Conservation (phyloP, 352 stramenopile genomes). For the Phytopythium ostracodes region DNA sequence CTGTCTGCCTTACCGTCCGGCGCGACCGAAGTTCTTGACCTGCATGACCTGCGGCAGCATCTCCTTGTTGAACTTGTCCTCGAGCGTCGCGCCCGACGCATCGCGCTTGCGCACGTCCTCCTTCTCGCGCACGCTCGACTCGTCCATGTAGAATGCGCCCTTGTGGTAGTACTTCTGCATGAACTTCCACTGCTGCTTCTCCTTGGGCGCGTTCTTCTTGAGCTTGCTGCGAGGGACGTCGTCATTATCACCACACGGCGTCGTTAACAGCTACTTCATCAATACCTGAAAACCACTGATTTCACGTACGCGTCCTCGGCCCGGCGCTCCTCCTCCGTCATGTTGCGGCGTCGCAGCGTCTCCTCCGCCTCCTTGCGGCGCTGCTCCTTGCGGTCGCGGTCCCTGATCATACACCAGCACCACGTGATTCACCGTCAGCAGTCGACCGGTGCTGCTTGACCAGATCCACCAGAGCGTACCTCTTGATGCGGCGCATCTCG, state of each 20-base stretch:
- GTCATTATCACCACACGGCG: background rate
- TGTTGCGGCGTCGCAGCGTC: slow-evolving; percentile 78
- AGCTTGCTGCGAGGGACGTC: slow-evolving; percentile 46
- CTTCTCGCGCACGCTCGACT: slow-evolving; percentile 85
- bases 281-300: no score
- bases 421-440: background rate
- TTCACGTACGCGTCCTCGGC: slow-evolving; percentile 87
- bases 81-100: slow-evolving; percentile 83
- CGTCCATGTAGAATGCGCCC: slow-evolving; percentile 97
- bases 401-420: slow-evolving; percentile 24
- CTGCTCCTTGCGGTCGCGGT: slow-evolving; percentile 80
- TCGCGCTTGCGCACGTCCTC: slow-evolving; percentile 91
- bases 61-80: slow-evolving; percentile 94
- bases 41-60: slow-evolving; percentile 95
- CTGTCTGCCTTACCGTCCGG: slow-evolving; percentile 67
- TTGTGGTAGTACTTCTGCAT: slow-evolving; percentile 99
- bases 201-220: slow-evolving; percentile 74
- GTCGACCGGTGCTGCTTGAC: no score
- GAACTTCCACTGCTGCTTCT: slow-evolving; percentile 91
- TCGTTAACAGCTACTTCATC: slow-evolving; percentile 6
- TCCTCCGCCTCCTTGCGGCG: slow-evolving; percentile 85
- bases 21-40: slow-evolving; percentile 98
- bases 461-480: slow-evolving; percentile 23
- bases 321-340: slow-evolving; percentile 95
- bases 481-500: slow-evolving; percentile 91